phyloP scores from a whole-genome alignment of 176 grass and related monocot species.

The Zizania latifolia region DNA sequence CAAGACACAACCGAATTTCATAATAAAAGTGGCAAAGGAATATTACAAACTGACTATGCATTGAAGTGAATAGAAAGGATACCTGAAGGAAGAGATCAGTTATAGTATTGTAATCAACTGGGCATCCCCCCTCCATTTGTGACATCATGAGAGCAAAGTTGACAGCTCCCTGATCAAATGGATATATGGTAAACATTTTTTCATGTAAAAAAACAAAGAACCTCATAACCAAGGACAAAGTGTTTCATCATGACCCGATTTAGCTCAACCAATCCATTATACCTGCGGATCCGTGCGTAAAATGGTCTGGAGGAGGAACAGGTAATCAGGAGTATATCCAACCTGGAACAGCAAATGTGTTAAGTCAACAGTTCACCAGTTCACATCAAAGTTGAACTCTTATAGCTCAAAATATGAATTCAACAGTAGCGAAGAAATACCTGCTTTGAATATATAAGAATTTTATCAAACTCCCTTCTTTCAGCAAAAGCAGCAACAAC shows the following conservation, averaged over 20 bases:
- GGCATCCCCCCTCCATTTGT: conserved; percentile 98
- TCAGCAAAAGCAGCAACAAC: conserved; percentile 99
- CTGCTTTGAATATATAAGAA: conserved; percentile 94
- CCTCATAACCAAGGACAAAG: neutral
- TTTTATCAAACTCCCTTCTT: conserved; percentile 86
- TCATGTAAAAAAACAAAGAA: conserved; percentile 14
- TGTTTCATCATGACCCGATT: neutral
- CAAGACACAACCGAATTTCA: conserved; percentile 12
- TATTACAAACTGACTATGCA: conserved; percentile 20
- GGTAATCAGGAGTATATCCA: conserved; percentile 90
- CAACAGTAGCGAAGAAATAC: conserved; percentile 19
- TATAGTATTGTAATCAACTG: conserved; percentile 95
- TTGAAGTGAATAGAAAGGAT: conserved; percentile 8
- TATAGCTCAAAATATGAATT: neutral
- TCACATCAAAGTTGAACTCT: conserved; percentile 25
- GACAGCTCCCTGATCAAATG: conserved; percentile 63
- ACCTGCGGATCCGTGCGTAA: conserved; percentile 94
- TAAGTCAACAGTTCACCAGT: conserved; percentile 22
- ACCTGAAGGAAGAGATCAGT: conserved; percentile 99
- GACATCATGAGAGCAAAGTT: conserved; percentile 99
- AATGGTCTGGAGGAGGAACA: conserved; percentile 92
- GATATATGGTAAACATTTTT: neutral
- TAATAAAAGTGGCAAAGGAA: neutral
- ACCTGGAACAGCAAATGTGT: conserved; percentile 50
- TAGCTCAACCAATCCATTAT: conserved; percentile 19